phyloP scores from a whole-genome alignment of 2,329 filamentous ascomycete genomes.

The Cladophialophora psammophila region DNA sequence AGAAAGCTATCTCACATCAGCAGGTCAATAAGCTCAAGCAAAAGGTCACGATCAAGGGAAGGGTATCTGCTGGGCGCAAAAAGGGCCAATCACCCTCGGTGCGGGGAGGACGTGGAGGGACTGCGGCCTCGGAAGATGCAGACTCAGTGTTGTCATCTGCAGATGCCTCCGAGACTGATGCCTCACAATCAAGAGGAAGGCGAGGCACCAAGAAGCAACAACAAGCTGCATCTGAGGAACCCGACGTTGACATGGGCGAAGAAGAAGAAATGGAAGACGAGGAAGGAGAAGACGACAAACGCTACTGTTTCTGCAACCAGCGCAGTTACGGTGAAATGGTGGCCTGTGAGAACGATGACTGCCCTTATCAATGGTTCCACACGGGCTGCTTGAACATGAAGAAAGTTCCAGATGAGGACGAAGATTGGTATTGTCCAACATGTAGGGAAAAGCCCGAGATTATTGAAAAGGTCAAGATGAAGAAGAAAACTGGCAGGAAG shows the following conservation, averaged over 20 bases:
- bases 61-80: constrained; percentile 52
- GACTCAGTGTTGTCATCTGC: constrained; percentile 62
- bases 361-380: constrained; percentile 73
- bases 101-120: constrained; percentile 48
- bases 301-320: constrained; percentile 71
- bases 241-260: constrained; percentile 52
- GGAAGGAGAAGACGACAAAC: constrained; percentile 65
- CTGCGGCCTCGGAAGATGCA: constrained; percentile 53
- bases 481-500: constrained; percentile 35
- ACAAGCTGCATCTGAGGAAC: constrained; percentile 34
- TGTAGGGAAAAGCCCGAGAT: constrained; percentile 51
- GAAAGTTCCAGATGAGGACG: constrained; percentile 63
- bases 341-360: constrained; percentile 70
- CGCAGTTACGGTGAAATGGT: constrained; percentile 73
- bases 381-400: constrained; percentile 69
- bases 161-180: constrained; percentile 57
- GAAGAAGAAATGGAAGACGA: constrained; percentile 59
- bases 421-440: constrained; percentile 65
- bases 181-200: constrained; percentile 37
- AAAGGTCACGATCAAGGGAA: constrained; percentile 49
- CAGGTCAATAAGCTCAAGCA: constrained; percentile 43
- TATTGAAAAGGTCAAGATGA: constrained; percentile 45
- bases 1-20: constrained; percentile 47
- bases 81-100: constrained; percentile 51
- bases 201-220: constrained; percentile 36